phyloP scores from a whole-genome alignment of 495 filamentous ascomycete genomes.

The Penicillium parvum region DNA sequence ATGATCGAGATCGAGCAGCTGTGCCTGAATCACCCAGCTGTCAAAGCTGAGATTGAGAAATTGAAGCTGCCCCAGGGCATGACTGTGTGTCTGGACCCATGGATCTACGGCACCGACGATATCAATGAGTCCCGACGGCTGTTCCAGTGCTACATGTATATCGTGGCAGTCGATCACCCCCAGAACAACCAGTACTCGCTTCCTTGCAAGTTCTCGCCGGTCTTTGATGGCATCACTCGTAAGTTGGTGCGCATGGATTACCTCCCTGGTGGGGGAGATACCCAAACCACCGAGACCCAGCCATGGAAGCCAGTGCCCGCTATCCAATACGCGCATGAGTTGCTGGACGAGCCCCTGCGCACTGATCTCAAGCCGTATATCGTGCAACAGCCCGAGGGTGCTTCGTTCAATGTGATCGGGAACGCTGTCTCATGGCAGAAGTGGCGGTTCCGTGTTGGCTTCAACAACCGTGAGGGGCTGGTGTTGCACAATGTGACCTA shows the following conservation, averaged over 20 bases:
- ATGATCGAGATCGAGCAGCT: constrained; percentile 39
- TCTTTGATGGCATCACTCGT: constrained; percentile 60
- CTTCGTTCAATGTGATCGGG: constrained; percentile 54
- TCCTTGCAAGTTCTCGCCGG: constrained; percentile 73
- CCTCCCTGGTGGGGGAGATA: constrained; percentile 36
- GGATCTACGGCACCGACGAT: constrained; percentile 44
- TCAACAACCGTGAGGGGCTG: constrained; percentile 60
- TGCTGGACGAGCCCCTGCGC: constrained; percentile 35
- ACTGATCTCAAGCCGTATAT: constrained; percentile 72
- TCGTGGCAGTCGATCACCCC: constrained; percentile 34
- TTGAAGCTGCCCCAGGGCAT: constrained; percentile 36
- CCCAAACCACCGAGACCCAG: constrained; percentile 29
- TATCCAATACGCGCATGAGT: constrained; percentile 47
- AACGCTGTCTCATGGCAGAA: constrained; percentile 58
- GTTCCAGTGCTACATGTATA: constrained; percentile 46
- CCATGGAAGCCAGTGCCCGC: constrained; percentile 49
- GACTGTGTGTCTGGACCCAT: constrained; percentile 42
- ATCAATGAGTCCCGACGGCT: constrained; percentile 33
- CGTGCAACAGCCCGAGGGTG: constrained; percentile 72
- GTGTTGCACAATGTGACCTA: constrained; percentile 64
- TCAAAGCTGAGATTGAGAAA: constrained; percentile 43
- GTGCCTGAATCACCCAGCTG: constrained; percentile 36
- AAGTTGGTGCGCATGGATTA: constrained; percentile 57
- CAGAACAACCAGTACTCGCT: constrained; percentile 71
- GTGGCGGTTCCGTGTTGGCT: constrained; percentile 63